These are phyloP conservation scores for Nothophaeocryptopus gaeumannii DNA, from an alignment of 2,329 filamentous ascomycete genomes.

Conservation along the genomic window DNA sequence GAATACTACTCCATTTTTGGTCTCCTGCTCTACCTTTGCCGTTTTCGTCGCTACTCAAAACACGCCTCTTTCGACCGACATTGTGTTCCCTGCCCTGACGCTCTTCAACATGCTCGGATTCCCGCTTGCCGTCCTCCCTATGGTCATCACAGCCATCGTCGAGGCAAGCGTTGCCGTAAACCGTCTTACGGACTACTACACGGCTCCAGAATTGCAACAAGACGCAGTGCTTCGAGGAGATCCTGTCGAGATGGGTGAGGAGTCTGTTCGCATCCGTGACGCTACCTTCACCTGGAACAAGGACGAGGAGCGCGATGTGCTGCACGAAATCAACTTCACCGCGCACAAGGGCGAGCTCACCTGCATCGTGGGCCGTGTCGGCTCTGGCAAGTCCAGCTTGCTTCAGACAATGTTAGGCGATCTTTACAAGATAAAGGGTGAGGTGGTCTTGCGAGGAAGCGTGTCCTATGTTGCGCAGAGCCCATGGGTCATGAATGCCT, in stretches of 20 bases:
- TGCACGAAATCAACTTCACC: constrained; percentile 82
- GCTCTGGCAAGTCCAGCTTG: constrained; percentile 89
- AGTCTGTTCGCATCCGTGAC: constrained; percentile 77
- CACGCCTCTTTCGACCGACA: constrained; percentile 80
- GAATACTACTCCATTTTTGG: constrained; percentile 95
- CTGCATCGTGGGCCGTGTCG: constrained; percentile 92
- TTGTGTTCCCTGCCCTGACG: constrained; percentile 89
- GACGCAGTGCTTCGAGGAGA: constrained; percentile 73
- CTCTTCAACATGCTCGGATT: constrained; percentile 96
- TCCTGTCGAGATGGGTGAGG: constrained; percentile 73
- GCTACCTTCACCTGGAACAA: constrained; percentile 95
- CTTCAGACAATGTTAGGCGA: constrained; percentile 86
- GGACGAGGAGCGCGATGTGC: constrained; percentile 63
- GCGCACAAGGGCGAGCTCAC: constrained; percentile 90
- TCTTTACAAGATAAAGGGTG: constrained; percentile 81
- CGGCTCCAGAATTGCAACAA: constrained; percentile 81
- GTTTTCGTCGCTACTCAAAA: constrained; percentile 86
- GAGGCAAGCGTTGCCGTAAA: constrained; percentile 91
- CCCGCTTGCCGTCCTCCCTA: constrained; percentile 86
- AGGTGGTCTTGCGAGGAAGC: constrained; percentile 76
- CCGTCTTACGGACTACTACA: constrained; percentile 79
- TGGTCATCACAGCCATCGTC: constrained; percentile 96
- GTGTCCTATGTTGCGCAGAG: constrained; percentile 91
- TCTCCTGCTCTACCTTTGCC: constrained; percentile 93
- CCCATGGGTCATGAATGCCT: constrained; percentile 97